Conservation (phyloP, 1,284 basidiomycete genomes). For the Cryptococcus depauperatus region DNA sequence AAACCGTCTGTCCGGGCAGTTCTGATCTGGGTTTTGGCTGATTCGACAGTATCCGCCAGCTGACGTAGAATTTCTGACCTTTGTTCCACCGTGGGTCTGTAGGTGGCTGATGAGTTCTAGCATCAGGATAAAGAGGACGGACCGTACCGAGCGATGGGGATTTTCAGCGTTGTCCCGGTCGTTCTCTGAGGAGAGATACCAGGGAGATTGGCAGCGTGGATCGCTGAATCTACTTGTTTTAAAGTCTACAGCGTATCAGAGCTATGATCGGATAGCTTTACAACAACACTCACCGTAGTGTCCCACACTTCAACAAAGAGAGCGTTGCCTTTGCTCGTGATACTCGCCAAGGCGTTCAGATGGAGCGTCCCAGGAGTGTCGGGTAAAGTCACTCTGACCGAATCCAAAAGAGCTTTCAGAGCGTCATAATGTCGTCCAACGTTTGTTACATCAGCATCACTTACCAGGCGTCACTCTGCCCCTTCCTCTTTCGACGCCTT, state of each 20-base stretch:
- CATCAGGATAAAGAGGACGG: neutral
- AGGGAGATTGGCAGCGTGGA: slow-evolving; percentile 42
- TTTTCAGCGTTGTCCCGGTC: slow-evolving; percentile 29
- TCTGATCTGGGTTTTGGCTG: slow-evolving; percentile 40
- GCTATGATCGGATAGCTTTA: neutral
- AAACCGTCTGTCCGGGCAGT: slow-evolving; percentile 37
- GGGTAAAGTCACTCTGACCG: slow-evolving; percentile 31
- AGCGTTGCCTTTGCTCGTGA: slow-evolving; percentile 34
- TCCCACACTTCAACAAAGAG: slow-evolving; percentile 42
- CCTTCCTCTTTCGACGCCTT: slow-evolving; percentile 40
- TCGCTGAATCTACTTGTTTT: slow-evolving; percentile 41
- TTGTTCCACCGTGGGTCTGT: slow-evolving; percentile 35
- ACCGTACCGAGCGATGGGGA: slow-evolving; percentile 35
- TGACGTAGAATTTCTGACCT: slow-evolving; percentile 32
- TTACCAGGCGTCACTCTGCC: slow-evolving; percentile 41
- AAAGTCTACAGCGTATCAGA: slow-evolving; percentile 15
- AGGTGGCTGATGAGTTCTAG: neutral
- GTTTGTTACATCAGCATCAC: too few species aligned
- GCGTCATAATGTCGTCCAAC: neutral
- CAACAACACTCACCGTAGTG: slow-evolving; percentile 21
- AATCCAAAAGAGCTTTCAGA: slow-evolving; percentile 37
- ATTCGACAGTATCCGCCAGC: slow-evolving; percentile 32
- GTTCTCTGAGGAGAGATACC: slow-evolving; percentile 38
- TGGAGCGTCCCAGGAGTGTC: slow-evolving; percentile 26
- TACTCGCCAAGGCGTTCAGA: slow-evolving; percentile 36